Percentiles rank a stretch among this genome's conserved stretches.
Conservation (phyloP, 345 rosid species). For the thale cress (Arabidopsis thaliana) region DNA sequence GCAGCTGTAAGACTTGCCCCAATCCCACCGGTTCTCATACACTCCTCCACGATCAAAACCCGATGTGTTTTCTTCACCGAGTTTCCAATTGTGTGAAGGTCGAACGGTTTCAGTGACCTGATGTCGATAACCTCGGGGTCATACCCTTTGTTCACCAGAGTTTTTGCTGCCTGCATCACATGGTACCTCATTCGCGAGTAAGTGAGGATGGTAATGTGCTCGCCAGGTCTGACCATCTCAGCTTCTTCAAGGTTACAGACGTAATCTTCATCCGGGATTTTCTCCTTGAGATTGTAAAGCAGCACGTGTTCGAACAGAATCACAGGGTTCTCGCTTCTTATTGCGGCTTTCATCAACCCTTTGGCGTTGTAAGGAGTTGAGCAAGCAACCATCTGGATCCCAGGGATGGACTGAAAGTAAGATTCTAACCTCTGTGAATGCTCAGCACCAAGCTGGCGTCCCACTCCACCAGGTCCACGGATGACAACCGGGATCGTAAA, state of each 20-base stretch:
- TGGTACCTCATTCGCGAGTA: slow-evolving; percentile 97
- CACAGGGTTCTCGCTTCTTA: slow-evolving; percentile 97
- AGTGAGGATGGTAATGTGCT: slow-evolving; percentile 83
- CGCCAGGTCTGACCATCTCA: slow-evolving; percentile 96
- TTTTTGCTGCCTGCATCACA: slow-evolving; percentile 96
- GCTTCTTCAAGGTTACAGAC: slow-evolving; percentile 92
- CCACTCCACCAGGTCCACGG: slow-evolving; percentile 99
- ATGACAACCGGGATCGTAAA: slow-evolving; percentile 85
- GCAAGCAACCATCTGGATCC: slow-evolving; percentile 99
- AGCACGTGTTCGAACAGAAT: slow-evolving; percentile 94
- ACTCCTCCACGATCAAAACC: slow-evolving; percentile 92
- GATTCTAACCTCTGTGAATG: slow-evolving; percentile 97
- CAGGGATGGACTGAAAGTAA: slow-evolving; percentile 97
- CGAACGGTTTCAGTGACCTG: slow-evolving; percentile 91
- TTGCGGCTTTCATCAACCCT: slow-evolving; percentile 98
- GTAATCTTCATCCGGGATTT: slow-evolving; percentile 89
- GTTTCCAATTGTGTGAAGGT: slow-evolving; percentile 86
- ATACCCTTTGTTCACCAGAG: slow-evolving; percentile 87
- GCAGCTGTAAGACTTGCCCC: slow-evolving; percentile 96
- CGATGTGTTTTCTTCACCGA: slow-evolving; percentile 93
- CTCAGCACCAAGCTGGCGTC: slow-evolving; percentile 96
- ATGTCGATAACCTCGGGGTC: slow-evolving; percentile 96
- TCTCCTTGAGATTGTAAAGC: slow-evolving; percentile 97
- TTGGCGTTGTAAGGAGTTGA: slow-evolving; percentile 98
- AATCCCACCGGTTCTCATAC: slow-evolving; percentile 97